These are phyloP conservation scores for Pythium volutum DNA, from an alignment of 352 stramenopile genomes.

Conservation along the genomic window DNA sequence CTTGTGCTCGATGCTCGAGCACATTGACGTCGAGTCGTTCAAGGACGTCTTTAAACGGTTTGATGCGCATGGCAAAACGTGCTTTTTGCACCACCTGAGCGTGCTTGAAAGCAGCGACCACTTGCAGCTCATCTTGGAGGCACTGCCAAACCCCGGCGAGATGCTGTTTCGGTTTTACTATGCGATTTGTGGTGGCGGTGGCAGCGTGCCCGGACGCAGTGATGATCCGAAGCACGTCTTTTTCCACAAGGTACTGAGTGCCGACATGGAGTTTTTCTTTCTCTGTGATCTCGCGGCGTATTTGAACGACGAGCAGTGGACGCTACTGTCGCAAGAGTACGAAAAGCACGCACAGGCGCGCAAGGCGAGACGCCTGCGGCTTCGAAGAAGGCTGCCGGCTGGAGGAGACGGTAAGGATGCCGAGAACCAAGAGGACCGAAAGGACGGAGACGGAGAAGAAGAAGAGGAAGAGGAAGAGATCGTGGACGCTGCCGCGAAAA, in stretches of 20 bases:
- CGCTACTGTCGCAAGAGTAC: constrained; percentile 58
- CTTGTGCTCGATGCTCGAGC: constrained; percentile 58
- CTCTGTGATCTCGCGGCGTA: constrained; percentile 56
- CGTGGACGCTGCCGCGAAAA: not conserved
- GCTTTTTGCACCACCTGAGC: constrained; percentile 62
- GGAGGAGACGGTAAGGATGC: constrained; percentile 6
- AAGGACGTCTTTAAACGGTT: constrained; percentile 66
- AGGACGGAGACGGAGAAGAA: not conserved
- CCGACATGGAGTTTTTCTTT: constrained; percentile 74
- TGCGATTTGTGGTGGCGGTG: constrained; percentile 36
- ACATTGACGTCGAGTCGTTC: constrained; percentile 66
- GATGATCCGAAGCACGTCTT: constrained; percentile 46
- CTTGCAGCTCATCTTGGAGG: constrained; percentile 48
- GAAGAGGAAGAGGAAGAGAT: constrained; percentile 6
- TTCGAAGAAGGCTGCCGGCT: constrained; percentile 17
- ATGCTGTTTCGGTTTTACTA: constrained; percentile 64
- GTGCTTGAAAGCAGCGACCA: constrained; percentile 50
- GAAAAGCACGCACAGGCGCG: constrained; percentile 48
- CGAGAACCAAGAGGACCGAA: not conserved
- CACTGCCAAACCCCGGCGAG: constrained; percentile 53
- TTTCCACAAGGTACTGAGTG: constrained; percentile 49
- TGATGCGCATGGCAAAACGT: constrained; percentile 48
- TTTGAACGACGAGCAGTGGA: constrained; percentile 63
- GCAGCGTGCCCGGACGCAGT: constrained; percentile 14
- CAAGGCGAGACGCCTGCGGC: constrained; percentile 24